Conservation (phyloP, 345 rosid genomes). For the Citrus reticulata region DNA sequence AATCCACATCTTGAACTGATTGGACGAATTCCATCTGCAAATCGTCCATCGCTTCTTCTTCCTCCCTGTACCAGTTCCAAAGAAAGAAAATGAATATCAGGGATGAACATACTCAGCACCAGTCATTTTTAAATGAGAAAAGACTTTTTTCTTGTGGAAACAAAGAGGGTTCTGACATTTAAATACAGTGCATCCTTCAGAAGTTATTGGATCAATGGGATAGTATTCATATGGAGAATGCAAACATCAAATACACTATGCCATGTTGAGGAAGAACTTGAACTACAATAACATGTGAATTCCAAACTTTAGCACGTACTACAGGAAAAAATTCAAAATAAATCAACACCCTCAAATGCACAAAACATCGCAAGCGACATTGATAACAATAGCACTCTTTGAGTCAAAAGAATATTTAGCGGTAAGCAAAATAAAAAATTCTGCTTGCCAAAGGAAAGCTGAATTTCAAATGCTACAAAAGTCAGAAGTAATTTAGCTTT, state of each 20-base stretch:
- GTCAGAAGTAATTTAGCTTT: not conserved
- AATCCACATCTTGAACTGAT: constrained; percentile 85
- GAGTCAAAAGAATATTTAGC: not conserved
- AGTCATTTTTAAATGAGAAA: constrained; percentile 10
- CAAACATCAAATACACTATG: not conserved
- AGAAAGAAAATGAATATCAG: constrained; percentile 9
- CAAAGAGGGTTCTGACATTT: not conserved
- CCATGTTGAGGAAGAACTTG: not conserved
- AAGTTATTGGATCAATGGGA: not conserved
- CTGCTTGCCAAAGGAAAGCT: not conserved
- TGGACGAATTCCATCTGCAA: constrained; percentile 72
- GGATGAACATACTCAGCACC: not conserved
- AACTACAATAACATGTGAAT: not conserved
- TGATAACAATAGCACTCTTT: not conserved
- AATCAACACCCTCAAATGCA: not conserved
- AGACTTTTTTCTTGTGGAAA: not conserved
- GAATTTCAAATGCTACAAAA: not conserved
- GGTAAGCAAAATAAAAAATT: not conserved
- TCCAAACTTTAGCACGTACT: not conserved
- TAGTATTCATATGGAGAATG: not conserved
- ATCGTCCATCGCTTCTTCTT: constrained; percentile 95
- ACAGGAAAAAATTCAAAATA: not conserved
- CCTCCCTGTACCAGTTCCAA: constrained; percentile 60
- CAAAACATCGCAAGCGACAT: not conserved
- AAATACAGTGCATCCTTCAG: not conserved